Base-by-base conservation (phyloP, 2,329 filamentous ascomycete species). In the Chaetomium sp. region DNA sequence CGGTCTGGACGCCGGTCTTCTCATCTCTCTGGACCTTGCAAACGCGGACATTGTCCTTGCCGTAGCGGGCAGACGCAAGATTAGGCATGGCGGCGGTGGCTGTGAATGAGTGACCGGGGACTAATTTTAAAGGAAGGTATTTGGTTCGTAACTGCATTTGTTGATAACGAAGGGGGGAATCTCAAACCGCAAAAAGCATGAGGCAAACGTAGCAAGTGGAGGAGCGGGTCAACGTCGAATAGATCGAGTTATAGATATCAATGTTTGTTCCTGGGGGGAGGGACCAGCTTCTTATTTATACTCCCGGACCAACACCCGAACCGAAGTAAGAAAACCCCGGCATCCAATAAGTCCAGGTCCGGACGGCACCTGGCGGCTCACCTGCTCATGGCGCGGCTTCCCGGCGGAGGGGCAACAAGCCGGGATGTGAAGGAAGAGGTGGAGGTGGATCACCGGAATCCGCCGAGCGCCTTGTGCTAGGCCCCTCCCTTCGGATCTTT, bases 31-130 rank as follows among this genome's bases (percentile, higher is more conserved):
- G 85, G 74, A 97, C 93, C 80, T 99, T 99, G 87, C 90, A 96
- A 73, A 99, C 87, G 74, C 95, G 93, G 84, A 99, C 90, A 82
- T 99, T 98, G 86, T 98, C 95, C 87, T 99, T 94, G 81, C 91
- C 91, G 77, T 93, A 94, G 75, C 89, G 87, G 72, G 91, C 90
- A 73, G 85, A 80, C 66, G 84, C 81, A 66, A 89, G 78, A 71
- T 77, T 76, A 69, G 85, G 78, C 85, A 88, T 88, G 65, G 57
- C 76, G 69, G 4, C 60, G 50, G 33, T 42, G 19, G 19, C n/a
- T 54, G 49, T 60, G 13, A 21, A 56, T 54, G 27, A 23, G 31
- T 54, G 29, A 45, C 3, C 10, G 2, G 19, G 3, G 4, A 13
- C 3, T 16, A 12, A 3, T 6, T 31, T 19, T 29, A 29, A 5